Percentiles rank a stretch among this genome's conserved stretches.
These are phyloP conservation scores for Mucor racemosus DNA, from an alignment of 371 early-diverging fungal species.

Conservation along the genomic window DNA sequence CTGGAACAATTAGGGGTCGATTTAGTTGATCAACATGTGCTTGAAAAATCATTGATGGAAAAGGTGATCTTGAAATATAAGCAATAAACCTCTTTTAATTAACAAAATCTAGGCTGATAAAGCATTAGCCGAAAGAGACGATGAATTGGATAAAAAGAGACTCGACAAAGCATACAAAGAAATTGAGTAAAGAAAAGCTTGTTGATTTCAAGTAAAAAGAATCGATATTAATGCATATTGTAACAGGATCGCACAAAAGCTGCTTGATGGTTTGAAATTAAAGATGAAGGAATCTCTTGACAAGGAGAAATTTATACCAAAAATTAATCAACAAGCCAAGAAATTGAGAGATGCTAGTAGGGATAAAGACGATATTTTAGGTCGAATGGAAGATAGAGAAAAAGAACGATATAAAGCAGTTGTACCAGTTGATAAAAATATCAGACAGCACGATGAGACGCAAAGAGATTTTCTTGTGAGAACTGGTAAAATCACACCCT, in stretches of 20 bases:
- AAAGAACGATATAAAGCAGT: constrained; percentile 3
- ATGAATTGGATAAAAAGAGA: constrained; percentile 57
- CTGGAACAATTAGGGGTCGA: constrained; percentile 55
- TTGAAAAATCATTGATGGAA: constrained; percentile 70
- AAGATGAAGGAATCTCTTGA: constrained; percentile 42
- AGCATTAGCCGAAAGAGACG: constrained; percentile 61
- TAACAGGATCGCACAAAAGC: constrained; percentile 34
- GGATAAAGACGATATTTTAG: constrained; percentile 56
- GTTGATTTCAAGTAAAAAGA: not conserved
- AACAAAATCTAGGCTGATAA: constrained; percentile 54
- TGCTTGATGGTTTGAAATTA: constrained; percentile 39
- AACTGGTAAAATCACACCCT: constrained; percentile 83
- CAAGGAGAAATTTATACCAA: constrained; percentile 29
- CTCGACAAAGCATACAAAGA: constrained; percentile 55
- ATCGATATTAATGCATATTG: not conserved
- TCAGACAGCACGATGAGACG: constrained; percentile 49
- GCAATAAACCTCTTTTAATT: no score
- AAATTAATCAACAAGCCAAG: constrained; percentile 42
- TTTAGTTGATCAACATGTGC: constrained; percentile 63
- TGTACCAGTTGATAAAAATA: constrained; percentile 14
- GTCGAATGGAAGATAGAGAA: constrained; percentile 43
- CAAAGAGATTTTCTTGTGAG: constrained; percentile 72
- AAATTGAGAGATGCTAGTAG: constrained; percentile 41
- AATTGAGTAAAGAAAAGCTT: constrained; percentile 32
- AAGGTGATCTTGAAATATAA: constrained; percentile 41